Base-by-base conservation (phyloP, 2,329 filamentous ascomycete genomes). In the Ophiostoma tasmaniense region DNA sequence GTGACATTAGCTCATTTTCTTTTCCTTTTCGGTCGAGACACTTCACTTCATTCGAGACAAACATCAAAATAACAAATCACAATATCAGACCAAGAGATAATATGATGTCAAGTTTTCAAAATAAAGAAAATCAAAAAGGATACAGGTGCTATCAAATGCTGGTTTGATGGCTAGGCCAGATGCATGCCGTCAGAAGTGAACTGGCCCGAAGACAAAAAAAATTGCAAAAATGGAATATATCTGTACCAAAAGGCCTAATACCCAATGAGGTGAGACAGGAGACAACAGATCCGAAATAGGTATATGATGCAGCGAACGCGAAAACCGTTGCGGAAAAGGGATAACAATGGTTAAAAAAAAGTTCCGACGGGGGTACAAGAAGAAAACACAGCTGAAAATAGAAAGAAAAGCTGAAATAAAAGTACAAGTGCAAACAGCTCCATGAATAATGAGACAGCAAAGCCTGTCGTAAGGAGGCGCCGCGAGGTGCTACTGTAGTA, bases 401-500 rank as follows among this genome's bases (percentile, higher is more conserved):
- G 6, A n/a, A n/a, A 25, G 11, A n/a, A 42, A n/a, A 25, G 35
- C 2, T 14, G 42, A 25, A 67, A 28, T 30, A 62, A 20, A 66
- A 52, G 52, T 2, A 33, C 1, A 52, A 68, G 55, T 1, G 11
- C 10, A 37, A 64, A 50, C n/a, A 61, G 2, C 3, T 20, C 14
- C n/a, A 13, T 28, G 3, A 14, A 61, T 17, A 11, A 5, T 8
- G 1, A 39, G 50, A 59, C 13, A 66, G 42, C 17, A 20, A 45
- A 45, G 42, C 42, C 17, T n/a, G 14, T 55, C 0, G n/a, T 25
- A 3, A 22, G 14, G 14, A 55, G 8, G 25, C 4, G 30, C 11
- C 4, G 30, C 11, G 30, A 39, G 20, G 7, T 30, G 7, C 61
- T 68, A 88, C 75, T 86, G 82, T 72, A 89, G 76, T 67, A 88